Base-by-base conservation (phyloP, 306 rosid species). In the Abrus precatorius region DNA sequence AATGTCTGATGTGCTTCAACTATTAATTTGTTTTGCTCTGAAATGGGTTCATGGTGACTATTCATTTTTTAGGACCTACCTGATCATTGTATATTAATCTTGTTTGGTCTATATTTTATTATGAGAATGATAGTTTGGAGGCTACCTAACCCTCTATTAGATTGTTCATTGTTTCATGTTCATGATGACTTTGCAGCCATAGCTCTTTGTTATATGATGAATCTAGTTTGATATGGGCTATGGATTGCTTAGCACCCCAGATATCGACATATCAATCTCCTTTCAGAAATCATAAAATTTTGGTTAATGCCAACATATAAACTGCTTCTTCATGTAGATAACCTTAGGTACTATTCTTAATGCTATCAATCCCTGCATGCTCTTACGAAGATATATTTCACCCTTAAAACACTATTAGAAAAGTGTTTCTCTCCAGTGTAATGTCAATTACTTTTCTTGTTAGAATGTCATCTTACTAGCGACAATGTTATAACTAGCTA, bases 401-500 rank as follows among this genome's bases (percentile, higher is more conserved):
- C 77, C 65, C 27, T 53, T 34, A 4, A 54, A 72, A 53, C 65
- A 10, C 5, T 69, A 54, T 72, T 54, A n/a, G 52, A 27, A 54
- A 20, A n/a, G 3, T 54, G 5, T 72, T 3, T 7, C 49, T 34
- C 20, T 6, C 11, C 13, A 3, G 30, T 13, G 5, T 72, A 55
- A 9, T 54, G 48, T 27, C 49, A 14, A 7, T 71, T 71, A 32
- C n/a, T 45, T 45, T 44, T 36, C 47, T 63, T 36, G 69, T 20
- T 66, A 20, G 9, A 66, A 62, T 5, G 3, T 30, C 54, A 66
- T 28, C 47, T 60, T 52, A 8, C 20, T 61, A 9, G 5, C 12
- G 36, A 64, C 61, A 53, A 27, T 64, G 53, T 30, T 60, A 13
- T 75, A 30, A 59, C 69, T 50, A 49, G 38, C 33, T 9, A 48